Base-by-base conservation (phyloP, 164 flowering plant genomes). In the Piper longum region DNA sequence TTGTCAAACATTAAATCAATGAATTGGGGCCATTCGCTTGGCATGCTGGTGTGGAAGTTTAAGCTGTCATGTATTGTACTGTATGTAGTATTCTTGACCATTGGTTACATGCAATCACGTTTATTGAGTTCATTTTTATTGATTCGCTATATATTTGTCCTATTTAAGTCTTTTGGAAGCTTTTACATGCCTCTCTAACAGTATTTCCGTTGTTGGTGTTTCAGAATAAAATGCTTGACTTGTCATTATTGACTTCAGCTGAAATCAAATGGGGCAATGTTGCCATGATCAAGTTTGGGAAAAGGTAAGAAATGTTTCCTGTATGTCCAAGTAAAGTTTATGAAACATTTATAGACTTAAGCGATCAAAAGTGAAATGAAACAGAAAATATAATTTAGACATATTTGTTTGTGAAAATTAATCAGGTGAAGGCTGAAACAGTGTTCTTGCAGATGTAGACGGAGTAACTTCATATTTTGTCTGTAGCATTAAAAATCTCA, bases 231-330 rank as follows among this genome's bases (percentile, higher is more conserved):
- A 16, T 93, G 77, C 52, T 90, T 18, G 89, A 85, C 48, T 51
- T 81, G 17, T 76, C 95, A 42, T 69, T 88, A 72, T 76, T 93
- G 41, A 82, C 92, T 56, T 59, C 52, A 52, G 73, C 74, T 48
- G 99, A 93, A 78, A 63, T 91, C 56, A 72, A 82, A 57, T 93
- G 99, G 99, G 79, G 88, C 43, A 83, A 93, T 69, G 76, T 56
- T 93, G 90, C 78, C 99, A 93, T 73, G 73, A 80, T 60, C 87
- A 88, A 82, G 97, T 90, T 63, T 90, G 99, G 99, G 88, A 85
- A 56, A 93, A 93, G 91, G 97, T 86, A 44, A 62, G 76, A 60
- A 16, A 6, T 7, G 3, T 2, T 7, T 11, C 52, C 4, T 11
- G 14, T 12, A 9, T 48, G 9, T 14, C 52, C 9, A 48, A 48